Evolutionary conservation across 306 rosid species (phyloP), one percentile per base, ranked within the genome.

Genomic region (Acacia crassicarpa): DNA sequence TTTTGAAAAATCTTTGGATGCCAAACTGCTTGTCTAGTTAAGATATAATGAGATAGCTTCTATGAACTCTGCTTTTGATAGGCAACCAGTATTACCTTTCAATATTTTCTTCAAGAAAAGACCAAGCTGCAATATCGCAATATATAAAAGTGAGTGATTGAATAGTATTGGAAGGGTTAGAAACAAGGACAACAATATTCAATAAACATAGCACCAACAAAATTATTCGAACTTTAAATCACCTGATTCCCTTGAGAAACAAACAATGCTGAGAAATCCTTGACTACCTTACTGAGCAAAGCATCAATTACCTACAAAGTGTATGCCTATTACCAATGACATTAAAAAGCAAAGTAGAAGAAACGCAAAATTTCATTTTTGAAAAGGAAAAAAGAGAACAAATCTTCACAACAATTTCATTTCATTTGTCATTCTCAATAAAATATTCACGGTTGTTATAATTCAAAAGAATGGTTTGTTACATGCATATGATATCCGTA

Each of bases 171-270:
- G 51, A 45, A 56, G 40, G n/a, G 48, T 27, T 27, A 20, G 46
- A 38, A 77, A 78, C 38, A 33, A 61, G 56, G 30, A 27, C 51
- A 67, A 58, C 2, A 79, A 40, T 72, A 61, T 33, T 32, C 75
- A 44, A 83, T 38, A 59, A 74, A 66, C 19, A 17, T 12, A 22
- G 8, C 14, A 48, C 65, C 71, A 80, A 72, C 68, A 76, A 75
- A 68, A 23, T n/a, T 49, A 68, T 53, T 51, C 71, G 49, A 86
- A 72, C 10, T 25, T 70, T 35, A 58, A 82, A 69, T 35, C 85
- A 95, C 99, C 98, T 95, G 96, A 77, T 92, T 90, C 84, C 97
- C 93, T 91, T 91, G 99, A 72, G 98, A 93, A 84, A 85, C 94
- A 77, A 95, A 94, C 81, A 90, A 70, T n/a, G 92, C 89, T 32